These are phyloP conservation scores for Prunus davidiana DNA, from an alignment of 306 rosid genomes.

Conservation along the genomic window DNA sequence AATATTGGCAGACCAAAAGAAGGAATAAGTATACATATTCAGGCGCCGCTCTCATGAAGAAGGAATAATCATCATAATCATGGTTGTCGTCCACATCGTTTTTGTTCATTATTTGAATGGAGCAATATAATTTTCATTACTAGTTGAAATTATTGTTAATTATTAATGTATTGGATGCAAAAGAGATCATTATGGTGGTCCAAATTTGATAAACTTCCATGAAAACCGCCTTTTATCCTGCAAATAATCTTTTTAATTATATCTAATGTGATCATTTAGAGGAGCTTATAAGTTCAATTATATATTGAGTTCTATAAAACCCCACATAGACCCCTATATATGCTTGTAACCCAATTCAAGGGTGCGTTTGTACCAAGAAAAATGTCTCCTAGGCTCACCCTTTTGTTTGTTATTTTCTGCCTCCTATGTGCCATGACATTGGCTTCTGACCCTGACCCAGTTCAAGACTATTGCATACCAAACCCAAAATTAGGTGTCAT, in stretches of 20 bases:
- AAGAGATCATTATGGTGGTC: slow-evolving; percentile 24
- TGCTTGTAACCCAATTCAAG: neutral
- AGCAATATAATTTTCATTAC: slow-evolving; percentile 2
- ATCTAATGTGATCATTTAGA: slow-evolving; percentile 28
- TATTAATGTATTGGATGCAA: neutral
- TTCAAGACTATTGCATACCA: slow-evolving; percentile 90
- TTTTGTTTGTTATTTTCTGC: slow-evolving; percentile 28
- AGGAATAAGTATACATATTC: neutral
- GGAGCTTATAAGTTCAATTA: slow-evolving; percentile 2
- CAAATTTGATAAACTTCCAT: slow-evolving; percentile 25
- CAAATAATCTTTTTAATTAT: slow-evolving; percentile 17
- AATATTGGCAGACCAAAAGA: neutral
- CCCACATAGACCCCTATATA: slow-evolving; percentile 21
- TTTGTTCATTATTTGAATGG: neutral
- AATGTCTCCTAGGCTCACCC: slow-evolving; percentile 40
- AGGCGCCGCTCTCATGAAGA: neutral
- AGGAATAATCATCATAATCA: slow-evolving; percentile 25
- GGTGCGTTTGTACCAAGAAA: slow-evolving; percentile 2
- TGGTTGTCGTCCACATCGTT: slow-evolving; percentile 11
- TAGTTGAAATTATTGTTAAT: neutral
- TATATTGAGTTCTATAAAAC: slow-evolving; percentile 42
- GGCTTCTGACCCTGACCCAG: slow-evolving; percentile 90
- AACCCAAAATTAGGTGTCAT: slow-evolving; percentile 41
- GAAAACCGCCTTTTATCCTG: slow-evolving; percentile 35
- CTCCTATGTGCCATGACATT: slow-evolving; percentile 28